Percentiles rank a stretch among this genome's conserved stretches.
Evolutionary conservation across 257 asterid species (phyloP).

Genomic region (Primulina tabacum): DNA sequence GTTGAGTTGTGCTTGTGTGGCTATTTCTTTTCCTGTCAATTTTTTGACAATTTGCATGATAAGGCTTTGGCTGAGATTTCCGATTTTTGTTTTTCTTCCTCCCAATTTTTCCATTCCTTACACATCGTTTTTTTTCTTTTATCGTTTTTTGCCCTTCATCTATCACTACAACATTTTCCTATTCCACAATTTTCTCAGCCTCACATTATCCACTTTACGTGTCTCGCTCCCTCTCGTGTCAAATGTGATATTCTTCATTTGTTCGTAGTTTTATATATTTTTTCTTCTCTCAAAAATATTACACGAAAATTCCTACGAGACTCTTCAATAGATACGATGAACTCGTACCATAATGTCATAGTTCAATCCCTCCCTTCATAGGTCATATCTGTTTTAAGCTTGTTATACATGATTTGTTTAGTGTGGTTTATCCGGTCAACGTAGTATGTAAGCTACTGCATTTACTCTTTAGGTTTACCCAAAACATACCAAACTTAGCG

Average conservation of each 20-base stretch:
- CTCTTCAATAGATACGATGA: too few relatives aligned
- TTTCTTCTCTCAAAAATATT: too few relatives aligned
- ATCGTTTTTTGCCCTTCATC: not conserved
- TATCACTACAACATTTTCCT: not conserved
- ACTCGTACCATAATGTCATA: too few relatives aligned
- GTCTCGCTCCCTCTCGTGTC: not conserved
- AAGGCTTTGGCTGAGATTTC: conserved; percentile 45
- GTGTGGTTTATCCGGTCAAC: too few relatives aligned
- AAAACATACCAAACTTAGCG: too few relatives aligned
- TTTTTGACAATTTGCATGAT: conserved; percentile 42
- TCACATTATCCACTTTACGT: not conserved
- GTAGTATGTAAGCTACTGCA: too few relatives aligned
- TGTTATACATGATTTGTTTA: too few relatives aligned
- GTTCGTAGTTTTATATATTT: too few relatives aligned
- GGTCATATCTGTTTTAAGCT: too few relatives aligned
- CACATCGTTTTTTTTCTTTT: not conserved
- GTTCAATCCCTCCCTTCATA: too few relatives aligned
- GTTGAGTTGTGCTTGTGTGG: conserved; percentile 63
- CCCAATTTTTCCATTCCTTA: not conserved
- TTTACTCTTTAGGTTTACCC: too few relatives aligned
- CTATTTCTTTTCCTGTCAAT: conserved; percentile 50
- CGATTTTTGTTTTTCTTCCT: not conserved
- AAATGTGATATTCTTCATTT: not conserved
- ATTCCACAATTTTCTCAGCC: not conserved
- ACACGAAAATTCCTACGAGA: too few relatives aligned